Evolutionary conservation across 1,139 yeast genomes (phyloP), one percentile per base, ranked within the genome.

Genomic region (Debaryomyces subglobosus): DNA sequence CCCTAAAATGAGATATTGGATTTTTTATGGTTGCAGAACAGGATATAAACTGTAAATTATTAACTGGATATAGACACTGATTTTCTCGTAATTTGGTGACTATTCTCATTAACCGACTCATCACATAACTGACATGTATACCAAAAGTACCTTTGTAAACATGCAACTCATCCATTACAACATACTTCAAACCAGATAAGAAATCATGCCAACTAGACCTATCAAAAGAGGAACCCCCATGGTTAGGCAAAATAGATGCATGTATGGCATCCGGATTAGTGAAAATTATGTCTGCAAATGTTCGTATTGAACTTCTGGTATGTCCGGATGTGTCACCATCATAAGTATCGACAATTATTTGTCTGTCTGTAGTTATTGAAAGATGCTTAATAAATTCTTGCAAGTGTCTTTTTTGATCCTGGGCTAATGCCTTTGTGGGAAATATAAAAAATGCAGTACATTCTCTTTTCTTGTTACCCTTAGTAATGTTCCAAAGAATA

Each of bases 391-490:
- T 69, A n/a, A 91, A 70, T 29, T 79, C 81, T 45, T 78, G 76
- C 47, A 95, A 72, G 12, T 96, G 85, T 45, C 96, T 73, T 59
- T 85, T 86, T 66, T 94, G 99, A 70, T 94, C 99, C 62, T 94
- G 99, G 0, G 99, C 98, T 43, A 94, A 72, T 0, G 99, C 99
- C 61, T 94, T 94, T 0, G 99, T 94, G 1, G 99, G 99, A 60
- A 94, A 94, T 7, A 94, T 84, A 58, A 89, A 90, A 71, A 95
- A 76, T 3, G 96, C 90, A 0, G 96, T 88, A 16, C 73, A 57
- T 0, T 54, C 39, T 16, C 77, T 51, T 10, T 53, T 54, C 16
- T 50, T 53, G n/a, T 48, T 39, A 0, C 65, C 65, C 24, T 53
- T 51, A 16, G 60, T 55, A 5, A 66, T 59, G 46, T 74, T 71